phyloP scores from a whole-genome alignment of 2,329 filamentous ascomycete species.

The Trichoderma sp. region DNA sequence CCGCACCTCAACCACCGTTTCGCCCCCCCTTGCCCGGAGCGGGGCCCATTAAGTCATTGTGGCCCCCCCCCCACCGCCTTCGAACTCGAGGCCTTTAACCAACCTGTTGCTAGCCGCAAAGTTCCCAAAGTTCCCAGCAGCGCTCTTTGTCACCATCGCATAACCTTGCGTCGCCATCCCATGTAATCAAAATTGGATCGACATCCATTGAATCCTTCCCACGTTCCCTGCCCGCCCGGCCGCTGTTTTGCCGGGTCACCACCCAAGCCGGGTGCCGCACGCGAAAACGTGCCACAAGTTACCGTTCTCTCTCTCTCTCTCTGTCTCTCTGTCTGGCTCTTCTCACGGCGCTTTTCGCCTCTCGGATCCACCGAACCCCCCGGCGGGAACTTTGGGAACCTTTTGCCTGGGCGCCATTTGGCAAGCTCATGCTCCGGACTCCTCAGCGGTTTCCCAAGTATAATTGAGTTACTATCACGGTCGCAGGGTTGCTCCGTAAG shows the following conservation, averaged over 20 bases:
- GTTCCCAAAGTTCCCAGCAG: constrained; percentile 7
- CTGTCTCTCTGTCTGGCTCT: no score
- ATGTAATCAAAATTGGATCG: not conserved
- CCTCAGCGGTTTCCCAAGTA: not conserved
- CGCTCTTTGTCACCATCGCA: not conserved
- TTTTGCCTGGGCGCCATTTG: constrained; percentile 7
- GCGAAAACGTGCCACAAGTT: not conserved
- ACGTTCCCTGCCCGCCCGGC: not conserved
- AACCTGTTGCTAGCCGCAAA: not conserved
- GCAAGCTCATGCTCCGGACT: not conserved
- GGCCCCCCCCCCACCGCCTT: not conserved
- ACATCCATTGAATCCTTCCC: no score
- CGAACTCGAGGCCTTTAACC: not conserved
- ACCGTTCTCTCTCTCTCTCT: no score
- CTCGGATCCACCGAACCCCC: not conserved
- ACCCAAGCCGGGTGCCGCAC: not conserved
- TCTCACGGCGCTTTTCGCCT: not conserved
- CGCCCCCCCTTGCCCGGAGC: constrained; percentile 17
- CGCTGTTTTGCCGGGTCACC: not conserved
- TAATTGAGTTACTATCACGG: not conserved
- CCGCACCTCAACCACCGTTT: not conserved
- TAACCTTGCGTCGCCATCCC: not conserved
- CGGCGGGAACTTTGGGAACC: constrained; percentile 13
- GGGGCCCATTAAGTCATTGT: constrained; percentile 21
- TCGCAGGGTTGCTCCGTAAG: not conserved